Evolutionary conservation across 768 basidiomycete species (phyloP).

Genomic region (Boletus rubropictus): DNA sequence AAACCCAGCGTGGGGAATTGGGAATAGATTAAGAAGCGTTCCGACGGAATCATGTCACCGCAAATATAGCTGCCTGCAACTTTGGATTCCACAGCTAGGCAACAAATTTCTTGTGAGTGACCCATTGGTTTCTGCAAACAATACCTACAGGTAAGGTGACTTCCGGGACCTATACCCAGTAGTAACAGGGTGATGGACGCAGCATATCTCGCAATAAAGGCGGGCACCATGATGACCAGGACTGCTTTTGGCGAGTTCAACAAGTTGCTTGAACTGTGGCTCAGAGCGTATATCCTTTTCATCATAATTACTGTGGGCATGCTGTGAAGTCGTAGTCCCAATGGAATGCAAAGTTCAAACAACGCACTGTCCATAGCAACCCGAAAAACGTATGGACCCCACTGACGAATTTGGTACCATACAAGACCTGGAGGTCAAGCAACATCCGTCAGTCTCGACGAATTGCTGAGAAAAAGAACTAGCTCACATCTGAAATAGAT

Average conservation of each 20-base stretch:
- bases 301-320: conserved; percentile 16
- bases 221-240: not conserved
- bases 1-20: conserved; percentile 11
- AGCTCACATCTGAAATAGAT: conserved; percentile 9
- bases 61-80: not conserved
- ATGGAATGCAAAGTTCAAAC: not conserved
- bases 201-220: conserved; percentile 6
- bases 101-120: not conserved
- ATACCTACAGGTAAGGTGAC: conserved; percentile 5
- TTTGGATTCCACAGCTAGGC: not conserved
- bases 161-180: conserved; percentile 9
- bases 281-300: conserved; percentile 15
- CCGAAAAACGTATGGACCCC: conserved; percentile 13
- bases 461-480: not conserved
- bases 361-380: conserved; percentile 18
- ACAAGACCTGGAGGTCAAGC: conserved; percentile 8
- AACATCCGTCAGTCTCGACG: not conserved
- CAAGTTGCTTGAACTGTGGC: not conserved
- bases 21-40: not conserved
- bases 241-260: conserved; percentile 8
- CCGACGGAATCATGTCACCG: not conserved
- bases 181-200: conserved; percentile 6
- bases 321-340: not conserved
- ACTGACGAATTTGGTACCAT: conserved; percentile 11
- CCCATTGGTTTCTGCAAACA: not conserved